Evolutionary conservation across 768 basidiomycete species (phyloP).

Genomic region (Coprinopsis sp.): DNA sequence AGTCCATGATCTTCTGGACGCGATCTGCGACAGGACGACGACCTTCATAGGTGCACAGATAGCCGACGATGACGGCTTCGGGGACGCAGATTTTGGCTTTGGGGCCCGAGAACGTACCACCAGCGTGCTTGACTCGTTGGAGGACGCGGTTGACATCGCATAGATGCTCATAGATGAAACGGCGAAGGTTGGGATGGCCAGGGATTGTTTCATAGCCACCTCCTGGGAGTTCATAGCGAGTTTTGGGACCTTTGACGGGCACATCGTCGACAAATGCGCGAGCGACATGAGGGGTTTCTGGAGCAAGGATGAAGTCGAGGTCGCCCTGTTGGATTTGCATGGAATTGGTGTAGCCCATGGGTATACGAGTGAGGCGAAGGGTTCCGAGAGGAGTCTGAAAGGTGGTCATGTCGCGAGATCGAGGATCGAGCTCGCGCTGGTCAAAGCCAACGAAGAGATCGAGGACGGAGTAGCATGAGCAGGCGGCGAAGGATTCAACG

Average conservation of each 20-base stretch:
- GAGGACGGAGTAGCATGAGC: constrained; percentile 11
- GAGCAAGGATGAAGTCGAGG: constrained; percentile 30
- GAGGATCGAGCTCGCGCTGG: not conserved
- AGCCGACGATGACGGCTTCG: constrained; percentile 29
- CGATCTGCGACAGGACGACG: constrained; percentile 14
- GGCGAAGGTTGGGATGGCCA: constrained; percentile 29
- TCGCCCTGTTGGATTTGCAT: constrained; percentile 29
- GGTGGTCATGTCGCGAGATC: constrained; percentile 9
- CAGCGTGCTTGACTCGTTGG: constrained; percentile 30
- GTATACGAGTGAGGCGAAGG: not conserved
- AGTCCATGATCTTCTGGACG: constrained; percentile 23
- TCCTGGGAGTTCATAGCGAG: not conserved
- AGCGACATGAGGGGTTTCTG: constrained; percentile 35
- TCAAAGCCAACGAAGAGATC: constrained; percentile 30
- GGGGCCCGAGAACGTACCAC: constrained; percentile 32
- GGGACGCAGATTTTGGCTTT: constrained; percentile 29
- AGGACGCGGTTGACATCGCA: constrained; percentile 30
- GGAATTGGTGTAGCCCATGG: not conserved
- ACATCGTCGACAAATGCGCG: constrained; percentile 38
- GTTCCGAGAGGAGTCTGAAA: constrained; percentile 10
- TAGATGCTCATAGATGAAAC: constrained; percentile 38
- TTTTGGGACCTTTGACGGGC: constrained; percentile 26
- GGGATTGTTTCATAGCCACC: constrained; percentile 31
- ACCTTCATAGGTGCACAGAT: constrained; percentile 33
- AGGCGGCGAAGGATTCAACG: constrained; percentile 14